Base-by-base conservation (phyloP, 305 asterid species). In the Plantago rigida region DNA sequence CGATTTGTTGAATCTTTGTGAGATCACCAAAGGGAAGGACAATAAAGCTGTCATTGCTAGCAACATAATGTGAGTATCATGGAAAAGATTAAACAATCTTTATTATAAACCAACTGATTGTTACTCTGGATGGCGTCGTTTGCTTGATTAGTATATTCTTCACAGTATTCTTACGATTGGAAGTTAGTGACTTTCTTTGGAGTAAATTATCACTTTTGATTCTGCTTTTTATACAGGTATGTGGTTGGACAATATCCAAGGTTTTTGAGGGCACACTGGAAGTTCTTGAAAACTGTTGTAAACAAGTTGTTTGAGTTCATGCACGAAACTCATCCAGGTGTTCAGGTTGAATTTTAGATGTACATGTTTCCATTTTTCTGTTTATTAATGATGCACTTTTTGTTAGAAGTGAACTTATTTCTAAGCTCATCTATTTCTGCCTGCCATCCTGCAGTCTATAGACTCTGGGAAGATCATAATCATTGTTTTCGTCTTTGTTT, bases 251-350 rank as follows among this genome's bases (percentile, higher is more conserved):
- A 93, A 68, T 93, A 93, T 72, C 99, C 99, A 39, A 79, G 99
- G 62, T 93, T 93, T 77, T 73, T 93, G 76, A 87, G 99, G 82
- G 99, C 99, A 61, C 99, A 93, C 72, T 93, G 99, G 99, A 93
- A 93, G 83, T 93, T 93, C 77, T 77, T 93, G 87, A 93, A 93
- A 83, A 93, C 97, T 66, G 97, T 89, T 59, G 97, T 93, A 64
- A 89, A 89, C 83, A 93, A 93, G 77, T 75, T 93, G 79, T 93
- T 93, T 75, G 99, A 93, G 78, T 93, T 93, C 81, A 93, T 93
- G 99, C 97, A 93, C 7, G 99, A 93, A 82, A 89, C 87, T 5
- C 99, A 93, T 77, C 99, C 97, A 44, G 99, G 99, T 73, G 99
- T 93, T 78, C 99, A 93, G 97, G 99, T 93, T 75, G 39, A 66